Evolutionary conservation across 2,329 filamentous ascomycete species (phyloP).

Genomic region (Diaporthe ilicicola): DNA sequence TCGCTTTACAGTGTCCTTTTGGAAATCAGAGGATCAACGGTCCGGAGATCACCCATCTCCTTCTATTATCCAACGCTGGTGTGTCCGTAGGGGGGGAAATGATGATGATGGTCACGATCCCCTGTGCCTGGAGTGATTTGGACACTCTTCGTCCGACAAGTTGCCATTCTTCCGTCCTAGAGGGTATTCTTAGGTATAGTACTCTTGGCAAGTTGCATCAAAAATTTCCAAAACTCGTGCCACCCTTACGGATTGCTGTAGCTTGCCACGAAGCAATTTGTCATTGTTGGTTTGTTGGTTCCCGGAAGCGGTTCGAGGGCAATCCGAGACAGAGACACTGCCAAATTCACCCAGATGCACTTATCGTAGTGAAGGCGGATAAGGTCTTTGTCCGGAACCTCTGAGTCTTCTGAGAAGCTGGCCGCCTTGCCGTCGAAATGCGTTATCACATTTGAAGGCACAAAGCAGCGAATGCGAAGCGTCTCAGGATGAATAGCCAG

Average conservation of each 20-base stretch:
- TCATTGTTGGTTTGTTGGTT: not conserved
- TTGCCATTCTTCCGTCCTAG: not conserved
- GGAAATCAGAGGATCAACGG: not conserved
- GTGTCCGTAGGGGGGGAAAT: too few relatives aligned
- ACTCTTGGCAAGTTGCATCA: not conserved
- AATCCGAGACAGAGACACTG: not conserved
- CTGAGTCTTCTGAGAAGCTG: not conserved
- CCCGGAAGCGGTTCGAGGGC: not conserved
- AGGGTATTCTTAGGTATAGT: not conserved
- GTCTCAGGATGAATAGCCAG: not conserved
- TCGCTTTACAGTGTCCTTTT: not conserved
- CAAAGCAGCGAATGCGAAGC: not conserved
- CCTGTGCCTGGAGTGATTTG: not conserved
- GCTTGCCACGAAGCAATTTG: not conserved
- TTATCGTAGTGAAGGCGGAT: not conserved
- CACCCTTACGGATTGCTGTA: not conserved
- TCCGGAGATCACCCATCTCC: not conserved
- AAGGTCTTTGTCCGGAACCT: not conserved
- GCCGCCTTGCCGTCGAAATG: not conserved
- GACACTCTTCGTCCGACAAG: not conserved
- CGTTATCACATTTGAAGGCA: not conserved
- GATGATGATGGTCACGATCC: too few relatives aligned
- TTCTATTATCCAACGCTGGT: not conserved
- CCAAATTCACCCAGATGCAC: not conserved
- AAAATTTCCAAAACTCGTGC: not conserved